Percentiles rank a stretch among this genome's conserved stretches.
Conservation (phyloP, 2,329 filamentous ascomycete species). For the Colletotrichum sp. region DNA sequence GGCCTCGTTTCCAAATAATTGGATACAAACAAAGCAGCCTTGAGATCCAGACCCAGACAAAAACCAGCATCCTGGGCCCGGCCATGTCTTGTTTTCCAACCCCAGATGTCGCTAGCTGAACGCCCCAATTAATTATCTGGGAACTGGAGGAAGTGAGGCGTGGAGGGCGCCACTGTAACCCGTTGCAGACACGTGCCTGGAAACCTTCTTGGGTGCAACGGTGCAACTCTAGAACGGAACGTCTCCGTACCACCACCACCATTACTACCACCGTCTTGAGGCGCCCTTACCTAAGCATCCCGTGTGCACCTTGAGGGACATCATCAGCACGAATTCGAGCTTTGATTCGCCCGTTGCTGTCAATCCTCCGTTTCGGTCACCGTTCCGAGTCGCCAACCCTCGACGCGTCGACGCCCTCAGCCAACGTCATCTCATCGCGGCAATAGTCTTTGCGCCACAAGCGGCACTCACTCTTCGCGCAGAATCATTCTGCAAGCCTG, state of each 20-base stretch:
- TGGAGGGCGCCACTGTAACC: neutral
- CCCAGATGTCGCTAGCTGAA: neutral
- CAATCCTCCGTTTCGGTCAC: neutral
- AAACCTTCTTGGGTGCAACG: neutral
- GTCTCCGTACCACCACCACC: neutral
- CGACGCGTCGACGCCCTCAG: neutral
- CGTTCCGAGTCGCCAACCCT: neutral
- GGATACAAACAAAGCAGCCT: neutral
- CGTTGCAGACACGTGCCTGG: conserved; percentile 2
- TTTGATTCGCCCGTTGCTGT: neutral
- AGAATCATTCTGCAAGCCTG: neutral
- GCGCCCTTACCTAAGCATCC: neutral
- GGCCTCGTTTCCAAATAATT: conserved; percentile 1
- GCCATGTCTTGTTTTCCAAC: neutral
- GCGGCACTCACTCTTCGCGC: neutral
- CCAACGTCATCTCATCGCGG: neutral
- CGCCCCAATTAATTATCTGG: neutral
- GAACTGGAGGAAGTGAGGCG: neutral
- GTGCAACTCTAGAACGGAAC: neutral
- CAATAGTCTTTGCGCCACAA: neutral
- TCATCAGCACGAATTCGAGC: neutral
- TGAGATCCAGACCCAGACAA: neutral
- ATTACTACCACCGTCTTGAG: neutral
- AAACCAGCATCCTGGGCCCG: neutral
- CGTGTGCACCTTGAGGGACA: neutral